Conservation (phyloP, 257 asterid species). For the Nicotiana tabacum region DNA sequence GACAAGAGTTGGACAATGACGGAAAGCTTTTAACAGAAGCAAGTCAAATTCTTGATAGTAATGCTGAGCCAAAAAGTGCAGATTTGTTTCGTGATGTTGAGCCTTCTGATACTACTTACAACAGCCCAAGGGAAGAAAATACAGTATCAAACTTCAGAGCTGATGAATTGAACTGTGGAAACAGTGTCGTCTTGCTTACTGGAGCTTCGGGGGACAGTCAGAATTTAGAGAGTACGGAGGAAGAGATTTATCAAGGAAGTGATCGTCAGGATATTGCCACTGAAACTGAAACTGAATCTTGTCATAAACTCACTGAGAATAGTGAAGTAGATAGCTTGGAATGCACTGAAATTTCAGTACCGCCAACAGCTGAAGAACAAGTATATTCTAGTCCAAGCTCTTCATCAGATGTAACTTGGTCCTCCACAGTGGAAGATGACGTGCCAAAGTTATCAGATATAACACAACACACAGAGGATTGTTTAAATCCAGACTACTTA, state of each 20-base stretch:
- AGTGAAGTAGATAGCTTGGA: constrained; percentile 14
- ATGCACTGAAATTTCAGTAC: constrained; percentile 10
- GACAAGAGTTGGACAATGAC: constrained; percentile 12
- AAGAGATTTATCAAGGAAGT: constrained; percentile 15
- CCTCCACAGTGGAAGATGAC: constrained; percentile 21
- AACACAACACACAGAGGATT: constrained; percentile 9
- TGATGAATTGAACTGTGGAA: constrained; percentile 12
- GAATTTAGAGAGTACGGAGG: constrained; percentile 23
- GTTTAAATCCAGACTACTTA: constrained; percentile 13
- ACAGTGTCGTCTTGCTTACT: neutral
- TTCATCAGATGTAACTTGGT: constrained; percentile 10
- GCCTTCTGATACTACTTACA: constrained; percentile 16
- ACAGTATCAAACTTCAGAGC: constrained; percentile 9
- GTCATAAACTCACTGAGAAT: constrained; percentile 15
- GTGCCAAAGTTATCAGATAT: constrained; percentile 10
- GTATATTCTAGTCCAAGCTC: constrained; percentile 3
- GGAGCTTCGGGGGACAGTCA: constrained; percentile 15
- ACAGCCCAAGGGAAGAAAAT: neutral
- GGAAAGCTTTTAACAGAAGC: constrained; percentile 22
- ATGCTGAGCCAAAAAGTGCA: constrained; percentile 15
- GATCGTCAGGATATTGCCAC: constrained; percentile 11
- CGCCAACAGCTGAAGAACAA: constrained; percentile 7
- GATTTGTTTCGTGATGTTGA: constrained; percentile 21
- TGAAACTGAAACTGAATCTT: constrained; percentile 8
- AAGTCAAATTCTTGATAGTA: constrained; percentile 23